phyloP scores from a whole-genome alignment of 805 yeast genomes.

The Saturnispora bothae region DNA sequence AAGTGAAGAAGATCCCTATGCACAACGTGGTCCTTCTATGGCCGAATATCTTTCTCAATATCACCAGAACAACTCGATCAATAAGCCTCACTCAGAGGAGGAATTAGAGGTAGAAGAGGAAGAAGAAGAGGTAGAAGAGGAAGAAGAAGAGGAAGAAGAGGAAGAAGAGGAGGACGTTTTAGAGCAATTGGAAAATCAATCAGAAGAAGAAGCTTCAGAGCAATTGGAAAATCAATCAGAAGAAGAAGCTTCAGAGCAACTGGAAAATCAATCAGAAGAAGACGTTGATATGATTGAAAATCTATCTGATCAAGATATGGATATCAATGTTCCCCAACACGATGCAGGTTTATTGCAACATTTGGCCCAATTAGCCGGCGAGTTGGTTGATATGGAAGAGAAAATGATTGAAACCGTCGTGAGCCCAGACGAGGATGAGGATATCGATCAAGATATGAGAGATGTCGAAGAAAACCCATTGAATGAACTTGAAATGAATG shows the following conservation, averaged over 20 bases:
- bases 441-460: too few relatives aligned
- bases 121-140: not conserved
- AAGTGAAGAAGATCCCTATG: slow-evolving; percentile 5
- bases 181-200: not conserved
- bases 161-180: not conserved
- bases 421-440: too few relatives aligned
- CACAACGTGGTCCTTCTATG: slow-evolving; percentile 6
- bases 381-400: too few relatives aligned
- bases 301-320: too few relatives aligned
- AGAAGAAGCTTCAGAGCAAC: not conserved
- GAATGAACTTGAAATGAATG: too few relatives aligned
- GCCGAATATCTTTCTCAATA: not conserved
- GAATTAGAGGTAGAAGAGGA: not conserved
- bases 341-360: too few relatives aligned
- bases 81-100: not conserved
- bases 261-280: too few relatives aligned
- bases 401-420: too few relatives aligned
- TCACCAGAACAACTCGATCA: not conserved
- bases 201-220: not conserved
- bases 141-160: not conserved
- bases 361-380: too few relatives aligned
- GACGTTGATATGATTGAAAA: too few relatives aligned
- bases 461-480: too few relatives aligned
- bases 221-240: not conserved
- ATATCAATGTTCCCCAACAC: too few relatives aligned